Percentiles rank a stretch among this genome's conserved stretches.
These are phyloP conservation scores for Aspergillus brasiliensis DNA, from an alignment of 2,329 filamentous ascomycete species.

Conservation along the genomic window DNA sequence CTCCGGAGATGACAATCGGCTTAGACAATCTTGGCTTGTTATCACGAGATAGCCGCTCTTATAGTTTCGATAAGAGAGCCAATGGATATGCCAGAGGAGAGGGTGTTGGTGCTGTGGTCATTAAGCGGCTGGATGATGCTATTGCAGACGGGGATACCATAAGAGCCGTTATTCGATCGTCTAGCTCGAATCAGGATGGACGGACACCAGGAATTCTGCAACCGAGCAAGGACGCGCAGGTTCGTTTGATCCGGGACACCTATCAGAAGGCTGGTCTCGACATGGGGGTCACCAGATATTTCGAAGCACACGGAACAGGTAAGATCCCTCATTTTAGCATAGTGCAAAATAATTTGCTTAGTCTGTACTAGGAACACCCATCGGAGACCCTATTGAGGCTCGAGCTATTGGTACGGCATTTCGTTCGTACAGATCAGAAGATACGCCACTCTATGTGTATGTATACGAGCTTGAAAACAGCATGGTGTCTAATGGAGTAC, in stretches of 20 bases:
- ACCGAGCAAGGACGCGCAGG: slow-evolving; percentile 30
- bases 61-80: slow-evolving; percentile 37
- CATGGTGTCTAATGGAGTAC: background rate
- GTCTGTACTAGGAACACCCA: slow-evolving; percentile 36
- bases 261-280: slow-evolving; percentile 16
- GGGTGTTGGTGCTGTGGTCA: slow-evolving; percentile 50
- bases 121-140: slow-evolving; percentile 53
- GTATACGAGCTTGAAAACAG: background rate
- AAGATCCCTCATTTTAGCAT: background rate
- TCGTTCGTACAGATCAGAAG: background rate
- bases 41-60: slow-evolving; percentile 14
- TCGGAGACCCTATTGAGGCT: slow-evolving; percentile 25
- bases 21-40: slow-evolving; percentile 15
- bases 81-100: slow-evolving; percentile 55
- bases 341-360: background rate
- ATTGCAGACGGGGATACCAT: slow-evolving; percentile 47
- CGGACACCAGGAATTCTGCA: slow-evolving; percentile 25
- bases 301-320: slow-evolving; percentile 18
- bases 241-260: slow-evolving; percentile 32
- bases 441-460: slow-evolving; percentile 8
- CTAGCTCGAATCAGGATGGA: slow-evolving; percentile 35
- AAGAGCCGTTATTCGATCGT: slow-evolving; percentile 36
- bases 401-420: slow-evolving; percentile 17
- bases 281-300: slow-evolving; percentile 6
- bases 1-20: slow-evolving; percentile 14